Evolutionary conservation across 2,329 filamentous ascomycete genomes (phyloP).

Genomic region (Colletotrichum tabaci): DNA sequence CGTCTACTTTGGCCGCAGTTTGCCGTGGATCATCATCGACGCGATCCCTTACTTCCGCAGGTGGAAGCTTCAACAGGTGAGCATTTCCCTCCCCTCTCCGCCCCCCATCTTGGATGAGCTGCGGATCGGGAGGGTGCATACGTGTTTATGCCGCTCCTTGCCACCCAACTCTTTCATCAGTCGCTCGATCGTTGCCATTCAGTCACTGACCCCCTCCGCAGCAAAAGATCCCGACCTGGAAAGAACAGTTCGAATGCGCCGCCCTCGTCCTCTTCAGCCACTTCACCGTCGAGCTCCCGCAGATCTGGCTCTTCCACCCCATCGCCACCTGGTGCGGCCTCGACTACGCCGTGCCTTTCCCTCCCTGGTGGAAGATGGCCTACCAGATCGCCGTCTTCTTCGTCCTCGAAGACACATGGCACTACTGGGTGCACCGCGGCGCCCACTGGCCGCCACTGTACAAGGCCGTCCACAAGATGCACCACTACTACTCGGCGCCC

Average conservation of each 20-base stretch:
- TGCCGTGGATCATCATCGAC: slow-evolving; percentile 96
- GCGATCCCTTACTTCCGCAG: slow-evolving; percentile 89
- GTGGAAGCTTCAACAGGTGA: slow-evolving; percentile 93
- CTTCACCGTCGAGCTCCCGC: slow-evolving; percentile 97
- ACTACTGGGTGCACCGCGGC: slow-evolving; percentile 95
- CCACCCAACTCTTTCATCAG: no score
- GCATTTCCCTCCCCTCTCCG: slow-evolving; percentile 48
- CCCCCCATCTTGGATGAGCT: no score
- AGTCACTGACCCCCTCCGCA: slow-evolving; percentile 39
- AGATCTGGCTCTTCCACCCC: slow-evolving; percentile 99
- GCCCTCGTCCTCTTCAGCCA: slow-evolving; percentile 93
- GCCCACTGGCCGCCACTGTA: slow-evolving; percentile 97
- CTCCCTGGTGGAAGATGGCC: slow-evolving; percentile 85
- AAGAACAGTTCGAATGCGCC: slow-evolving; percentile 95
- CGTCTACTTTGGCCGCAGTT: slow-evolving; percentile 91
- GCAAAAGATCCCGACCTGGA: slow-evolving; percentile 88
- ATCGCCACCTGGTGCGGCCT: slow-evolving; percentile 94
- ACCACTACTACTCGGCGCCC: slow-evolving; percentile 99
- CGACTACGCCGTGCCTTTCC: slow-evolving; percentile 90
- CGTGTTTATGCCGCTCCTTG: background rate
- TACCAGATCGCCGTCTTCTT: slow-evolving; percentile 96
- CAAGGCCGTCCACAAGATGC: slow-evolving; percentile 98
- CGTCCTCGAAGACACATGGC: slow-evolving; percentile 96
- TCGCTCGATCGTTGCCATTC: no score
- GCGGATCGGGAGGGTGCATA: background rate